Evolutionary conservation across 2,329 filamentous ascomycete species (phyloP).

Genomic region (Fusarium brevicatenulatum): DNA sequence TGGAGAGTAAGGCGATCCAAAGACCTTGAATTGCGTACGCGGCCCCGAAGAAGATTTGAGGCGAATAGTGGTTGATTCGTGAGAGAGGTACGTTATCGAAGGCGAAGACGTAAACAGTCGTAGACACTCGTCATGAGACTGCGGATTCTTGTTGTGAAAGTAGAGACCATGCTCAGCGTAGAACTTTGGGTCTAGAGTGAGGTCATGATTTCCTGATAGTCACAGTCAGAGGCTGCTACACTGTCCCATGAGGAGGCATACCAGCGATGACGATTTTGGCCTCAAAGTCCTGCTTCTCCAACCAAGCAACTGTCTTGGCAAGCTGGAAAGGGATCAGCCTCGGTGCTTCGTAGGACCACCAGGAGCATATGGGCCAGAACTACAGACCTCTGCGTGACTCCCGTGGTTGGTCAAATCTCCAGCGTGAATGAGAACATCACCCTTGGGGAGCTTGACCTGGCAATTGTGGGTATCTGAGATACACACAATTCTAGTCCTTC

Average conservation of each 20-base stretch:
- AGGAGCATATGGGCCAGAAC: not conserved
- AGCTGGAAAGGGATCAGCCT: conserved; percentile 52
- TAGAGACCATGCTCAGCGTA: conserved; percentile 62
- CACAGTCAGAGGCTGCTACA: conserved; percentile 13
- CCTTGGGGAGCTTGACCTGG: conserved; percentile 71
- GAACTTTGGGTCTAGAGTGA: conserved; percentile 74
- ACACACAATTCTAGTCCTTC: conserved; percentile 74
- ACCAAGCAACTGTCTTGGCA: conserved; percentile 71
- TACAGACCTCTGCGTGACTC: conserved; percentile 61
- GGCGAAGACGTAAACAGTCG: conserved; percentile 63
- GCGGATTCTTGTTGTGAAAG: conserved; percentile 66
- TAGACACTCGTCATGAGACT: conserved; percentile 65
- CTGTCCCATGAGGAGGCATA: conserved; percentile 46
- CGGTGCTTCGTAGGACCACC: not conserved
- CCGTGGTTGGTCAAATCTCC: conserved; percentile 82
- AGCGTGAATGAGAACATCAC: conserved; percentile 80
- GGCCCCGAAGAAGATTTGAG: conserved; percentile 66
- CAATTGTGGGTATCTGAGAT: conserved; percentile 81
- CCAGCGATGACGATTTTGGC: conserved; percentile 77
- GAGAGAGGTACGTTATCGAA: conserved; percentile 72
- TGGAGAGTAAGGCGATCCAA: conserved; percentile 76
- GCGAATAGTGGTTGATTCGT: conserved; percentile 63
- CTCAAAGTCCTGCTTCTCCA: conserved; percentile 74
- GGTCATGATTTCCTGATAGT: conserved; percentile 76
- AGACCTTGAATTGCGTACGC: conserved; percentile 70